These are phyloP conservation scores for Mortierella antarctica DNA, from an alignment of 192 early-diverging fungal genomes.

Conservation along the genomic window DNA sequence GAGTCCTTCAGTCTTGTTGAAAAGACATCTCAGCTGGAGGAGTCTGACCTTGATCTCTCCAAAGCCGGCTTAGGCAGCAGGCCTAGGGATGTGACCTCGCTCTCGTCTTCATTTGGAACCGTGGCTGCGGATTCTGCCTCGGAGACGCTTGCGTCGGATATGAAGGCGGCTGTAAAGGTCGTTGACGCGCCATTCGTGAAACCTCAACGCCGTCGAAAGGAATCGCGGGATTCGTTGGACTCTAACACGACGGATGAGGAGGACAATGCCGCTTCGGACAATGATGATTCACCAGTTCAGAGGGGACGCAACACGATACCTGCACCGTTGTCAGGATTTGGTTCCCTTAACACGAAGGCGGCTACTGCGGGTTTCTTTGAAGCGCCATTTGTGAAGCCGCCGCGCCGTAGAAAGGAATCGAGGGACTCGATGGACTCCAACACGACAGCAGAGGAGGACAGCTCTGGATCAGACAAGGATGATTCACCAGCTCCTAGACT, in stretches of 20 bases:
- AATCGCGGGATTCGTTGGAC: conserved; percentile 38
- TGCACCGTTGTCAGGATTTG: conserved; percentile 8
- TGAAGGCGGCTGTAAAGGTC: conserved; percentile 4
- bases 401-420: conserved; percentile 24
- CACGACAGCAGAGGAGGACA: conserved; percentile 39
- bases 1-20: conserved; percentile 33
- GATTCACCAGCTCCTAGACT: conserved; percentile 3
- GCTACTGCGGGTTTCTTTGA: conserved; percentile 11
- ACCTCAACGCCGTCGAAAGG: conserved; percentile 25
- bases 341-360: background rate
- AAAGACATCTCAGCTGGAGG: conserved; percentile 11
- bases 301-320: conserved; percentile 1
- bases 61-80: conserved; percentile 9
- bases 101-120: conserved; percentile 15
- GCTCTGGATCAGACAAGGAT: conserved; percentile 3
- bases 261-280: conserved; percentile 14
- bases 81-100: conserved; percentile 8
- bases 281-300: conserved; percentile 2
- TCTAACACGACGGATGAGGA: conserved; percentile 46
- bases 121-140: background rate
- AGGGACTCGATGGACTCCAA: conserved; percentile 48
- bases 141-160: background rate
- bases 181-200: conserved; percentile 41
- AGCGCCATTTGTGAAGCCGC: conserved; percentile 36
- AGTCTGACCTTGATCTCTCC: conserved; percentile 22